Evolutionary conservation across 2,329 filamentous ascomycete genomes (phyloP).

Genomic region (Lecanicillium sp.): DNA sequence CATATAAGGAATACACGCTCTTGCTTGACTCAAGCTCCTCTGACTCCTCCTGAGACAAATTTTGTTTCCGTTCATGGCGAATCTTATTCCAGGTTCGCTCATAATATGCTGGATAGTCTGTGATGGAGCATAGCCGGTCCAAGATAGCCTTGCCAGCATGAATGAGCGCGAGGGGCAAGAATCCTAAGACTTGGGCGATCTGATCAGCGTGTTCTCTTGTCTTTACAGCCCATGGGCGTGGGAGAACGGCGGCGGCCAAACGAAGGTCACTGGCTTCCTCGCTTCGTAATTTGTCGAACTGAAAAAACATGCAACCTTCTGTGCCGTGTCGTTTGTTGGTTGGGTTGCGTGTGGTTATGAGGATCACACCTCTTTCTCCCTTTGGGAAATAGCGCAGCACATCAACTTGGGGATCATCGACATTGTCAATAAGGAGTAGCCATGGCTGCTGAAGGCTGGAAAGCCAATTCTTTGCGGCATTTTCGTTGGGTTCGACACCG

Average conservation of each 20-base stretch:
- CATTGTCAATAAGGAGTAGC: constrained; percentile 9
- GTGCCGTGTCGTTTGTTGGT: constrained; percentile 5
- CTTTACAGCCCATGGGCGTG: constrained; percentile 6
- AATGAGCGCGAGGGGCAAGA: constrained; percentile 8
- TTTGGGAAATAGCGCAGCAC: constrained; percentile 7
- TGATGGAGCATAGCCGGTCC: constrained; percentile 6
- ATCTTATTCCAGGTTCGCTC: constrained; percentile 3
- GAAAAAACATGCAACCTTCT: constrained; percentile 3
- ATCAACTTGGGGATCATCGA: constrained; percentile 2
- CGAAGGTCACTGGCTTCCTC: constrained; percentile 8
- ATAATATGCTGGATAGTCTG: constrained; percentile 7
- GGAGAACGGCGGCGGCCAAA: constrained; percentile 4
- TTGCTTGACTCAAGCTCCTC: not conserved
- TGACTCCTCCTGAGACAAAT: not conserved
- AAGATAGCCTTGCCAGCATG: constrained; percentile 10
- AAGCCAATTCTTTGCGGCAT: constrained; percentile 5
- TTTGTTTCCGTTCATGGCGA: not conserved
- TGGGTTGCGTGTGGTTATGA: constrained; percentile 9
- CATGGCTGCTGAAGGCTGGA: constrained; percentile 3
- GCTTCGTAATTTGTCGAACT: constrained; percentile 4
- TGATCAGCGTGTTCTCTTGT: constrained; percentile 1
- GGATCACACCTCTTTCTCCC: constrained; percentile 7
- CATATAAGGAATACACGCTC: constrained; percentile 5
- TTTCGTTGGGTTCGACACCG: constrained; percentile 5
- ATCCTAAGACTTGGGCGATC: constrained; percentile 6